Percentiles rank a stretch among this genome's conserved stretches.
Evolutionary conservation across 352 stramenopile species (phyloP).

Genomic region (Aphanomyces astaci): DNA sequence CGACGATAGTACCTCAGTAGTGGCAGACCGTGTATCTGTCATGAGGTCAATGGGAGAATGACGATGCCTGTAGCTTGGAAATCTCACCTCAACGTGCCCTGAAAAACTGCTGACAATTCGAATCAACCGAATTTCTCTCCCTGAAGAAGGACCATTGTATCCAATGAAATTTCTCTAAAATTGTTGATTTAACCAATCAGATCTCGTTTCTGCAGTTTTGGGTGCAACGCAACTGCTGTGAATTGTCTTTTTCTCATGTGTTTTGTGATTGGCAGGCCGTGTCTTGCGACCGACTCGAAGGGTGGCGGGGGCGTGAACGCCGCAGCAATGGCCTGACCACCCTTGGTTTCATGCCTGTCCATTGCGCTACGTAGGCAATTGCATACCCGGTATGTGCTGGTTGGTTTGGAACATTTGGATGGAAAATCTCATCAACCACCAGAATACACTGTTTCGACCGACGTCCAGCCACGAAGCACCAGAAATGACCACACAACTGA

Average conservation of each 20-base stretch:
- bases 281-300: background rate
- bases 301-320: too few species aligned
- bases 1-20: background rate
- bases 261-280: background rate
- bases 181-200: background rate
- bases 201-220: background rate
- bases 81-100: background rate
- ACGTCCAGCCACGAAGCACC: too few species aligned
- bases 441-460: too few species aligned
- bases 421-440: too few species aligned
- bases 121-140: background rate
- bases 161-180: background rate
- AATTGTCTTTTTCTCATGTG: too few species aligned
- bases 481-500: background rate
- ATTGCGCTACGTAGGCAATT: too few species aligned
- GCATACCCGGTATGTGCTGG: too few species aligned
- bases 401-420: too few species aligned
- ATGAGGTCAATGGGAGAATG: background rate
- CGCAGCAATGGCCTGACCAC: too few species aligned
- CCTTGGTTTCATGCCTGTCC: too few species aligned
- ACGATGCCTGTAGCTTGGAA: background rate
- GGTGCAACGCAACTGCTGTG: background rate
- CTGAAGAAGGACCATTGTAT: background rate
- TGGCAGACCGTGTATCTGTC: background rate
- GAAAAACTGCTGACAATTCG: background rate